These are phyloP conservation scores for Bipolaris gigantea DNA, from an alignment of 2,329 filamentous ascomycete genomes.

Conservation along the genomic window DNA sequence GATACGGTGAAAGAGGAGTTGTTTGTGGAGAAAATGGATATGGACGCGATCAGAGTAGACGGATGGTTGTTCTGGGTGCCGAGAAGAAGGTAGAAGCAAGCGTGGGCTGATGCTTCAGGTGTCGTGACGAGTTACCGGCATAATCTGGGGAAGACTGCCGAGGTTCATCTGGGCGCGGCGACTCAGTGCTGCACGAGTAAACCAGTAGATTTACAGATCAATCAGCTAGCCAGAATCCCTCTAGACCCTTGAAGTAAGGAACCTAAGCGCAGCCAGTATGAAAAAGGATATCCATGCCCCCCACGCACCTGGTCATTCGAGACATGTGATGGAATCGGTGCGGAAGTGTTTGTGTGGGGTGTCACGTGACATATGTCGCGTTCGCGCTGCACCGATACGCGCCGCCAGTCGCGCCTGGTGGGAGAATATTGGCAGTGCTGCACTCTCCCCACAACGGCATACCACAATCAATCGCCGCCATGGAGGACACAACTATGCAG, in stretches of 20 bases:
- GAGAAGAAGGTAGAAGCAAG: neutral
- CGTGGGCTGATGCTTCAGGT: constrained; percentile 4
- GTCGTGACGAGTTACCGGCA: constrained; percentile 23
- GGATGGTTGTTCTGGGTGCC: neutral
- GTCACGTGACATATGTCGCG: constrained; percentile 22
- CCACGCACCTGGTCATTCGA: neutral
- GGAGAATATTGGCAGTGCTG: constrained; percentile 7
- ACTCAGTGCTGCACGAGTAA: neutral
- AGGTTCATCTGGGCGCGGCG: constrained; percentile 18
- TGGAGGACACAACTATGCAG: constrained; percentile 40
- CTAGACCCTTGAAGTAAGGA: neutral
- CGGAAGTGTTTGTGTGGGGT: constrained; percentile 11
- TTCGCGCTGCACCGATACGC: constrained; percentile 8
- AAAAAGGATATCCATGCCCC: neutral
- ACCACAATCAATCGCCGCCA: constrained; percentile 15
- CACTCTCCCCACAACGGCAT: constrained; percentile 3
- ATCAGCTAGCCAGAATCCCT: neutral
- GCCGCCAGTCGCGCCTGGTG: constrained; percentile 9
- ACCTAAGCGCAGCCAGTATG: neutral
- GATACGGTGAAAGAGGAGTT: neutral
- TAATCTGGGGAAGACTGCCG: constrained; percentile 28
- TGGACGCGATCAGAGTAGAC: neutral
- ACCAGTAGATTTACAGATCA: neutral
- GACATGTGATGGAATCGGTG: neutral
- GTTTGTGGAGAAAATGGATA: neutral